A percentile compares a stretch with the other conserved stretches of the same genome.
Evolutionary conservation across 176 grass and related monocot species (phyloP).

Genomic region (Musa beccarii): DNA sequence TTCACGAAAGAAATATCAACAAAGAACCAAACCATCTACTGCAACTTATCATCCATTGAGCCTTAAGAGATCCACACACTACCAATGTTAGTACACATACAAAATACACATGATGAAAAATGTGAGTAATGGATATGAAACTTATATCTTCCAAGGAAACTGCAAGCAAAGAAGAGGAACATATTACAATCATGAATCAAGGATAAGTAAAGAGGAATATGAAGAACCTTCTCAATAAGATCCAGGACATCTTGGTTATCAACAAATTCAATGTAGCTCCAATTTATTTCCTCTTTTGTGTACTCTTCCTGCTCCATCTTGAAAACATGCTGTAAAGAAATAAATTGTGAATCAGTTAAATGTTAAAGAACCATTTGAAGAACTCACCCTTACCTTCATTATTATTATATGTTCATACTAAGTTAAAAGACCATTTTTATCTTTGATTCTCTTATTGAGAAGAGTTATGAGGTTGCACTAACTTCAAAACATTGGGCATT

Average conservation of each 20-base stretch:
- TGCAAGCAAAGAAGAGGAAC: background rate
- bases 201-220: background rate
- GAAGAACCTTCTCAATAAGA: constrained; percentile 90
- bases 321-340: constrained; percentile 82
- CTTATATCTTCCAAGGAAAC: background rate
- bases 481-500: background rate
- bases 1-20: background rate
- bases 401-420: too few species aligned
- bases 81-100: background rate
- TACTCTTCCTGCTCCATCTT: constrained; percentile 99
- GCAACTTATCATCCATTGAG: background rate
- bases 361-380: background rate
- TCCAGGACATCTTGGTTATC: constrained; percentile 99
- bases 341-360: background rate
- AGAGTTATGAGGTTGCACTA: background rate
- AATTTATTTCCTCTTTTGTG: constrained; percentile 97
- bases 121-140: background rate
- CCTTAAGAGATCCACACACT: background rate
- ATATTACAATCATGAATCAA: background rate
- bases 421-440: background rate
- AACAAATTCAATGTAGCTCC: constrained; percentile 98
- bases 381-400: background rate
- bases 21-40: background rate
- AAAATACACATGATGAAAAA: background rate
- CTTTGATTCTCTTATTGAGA: background rate